These are phyloP conservation scores for Boletus rufocinnamomeus DNA, from an alignment of 768 basidiomycete genomes.

Conservation along the genomic window DNA sequence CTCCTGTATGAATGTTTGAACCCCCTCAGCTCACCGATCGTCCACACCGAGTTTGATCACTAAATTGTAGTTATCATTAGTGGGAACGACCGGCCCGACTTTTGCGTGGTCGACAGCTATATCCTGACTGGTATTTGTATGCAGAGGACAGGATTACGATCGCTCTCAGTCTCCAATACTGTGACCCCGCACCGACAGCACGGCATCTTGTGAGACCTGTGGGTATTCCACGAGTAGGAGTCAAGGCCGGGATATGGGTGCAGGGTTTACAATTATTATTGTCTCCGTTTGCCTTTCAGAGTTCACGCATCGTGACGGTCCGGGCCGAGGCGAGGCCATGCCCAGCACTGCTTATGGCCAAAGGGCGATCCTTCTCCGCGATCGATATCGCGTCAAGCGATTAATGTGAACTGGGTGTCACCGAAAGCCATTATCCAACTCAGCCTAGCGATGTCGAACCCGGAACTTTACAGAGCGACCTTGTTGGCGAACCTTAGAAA, in stretches of 20 bases:
- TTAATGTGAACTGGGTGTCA: background rate
- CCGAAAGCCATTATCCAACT: background rate
- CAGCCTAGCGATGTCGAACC: background rate
- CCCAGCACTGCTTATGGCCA: background rate
- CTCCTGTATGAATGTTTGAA: background rate
- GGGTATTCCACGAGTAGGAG: background rate
- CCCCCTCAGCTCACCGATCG: too few species aligned
- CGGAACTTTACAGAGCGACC: background rate
- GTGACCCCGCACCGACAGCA: too few species aligned
- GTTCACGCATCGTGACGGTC: background rate
- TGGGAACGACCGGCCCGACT: too few species aligned
- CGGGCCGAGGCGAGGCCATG: background rate
- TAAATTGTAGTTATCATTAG: too few species aligned
- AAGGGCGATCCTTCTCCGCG: background rate
- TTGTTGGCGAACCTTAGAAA: conserved; percentile 2
- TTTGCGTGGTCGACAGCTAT: too few species aligned
- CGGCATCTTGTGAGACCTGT: background rate
- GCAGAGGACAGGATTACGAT: too few species aligned
- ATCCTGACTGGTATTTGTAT: too few species aligned
- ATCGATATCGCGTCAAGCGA: background rate
- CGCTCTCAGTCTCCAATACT: too few species aligned
- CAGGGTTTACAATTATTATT: background rate
- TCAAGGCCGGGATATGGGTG: background rate
- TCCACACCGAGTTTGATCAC: too few species aligned
- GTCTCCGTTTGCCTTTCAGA: background rate